Evolutionary conservation across 495 filamentous ascomycete species (phyloP), one percentile per base, ranked within the genome.

Genomic region (Penicillium silybi): DNA sequence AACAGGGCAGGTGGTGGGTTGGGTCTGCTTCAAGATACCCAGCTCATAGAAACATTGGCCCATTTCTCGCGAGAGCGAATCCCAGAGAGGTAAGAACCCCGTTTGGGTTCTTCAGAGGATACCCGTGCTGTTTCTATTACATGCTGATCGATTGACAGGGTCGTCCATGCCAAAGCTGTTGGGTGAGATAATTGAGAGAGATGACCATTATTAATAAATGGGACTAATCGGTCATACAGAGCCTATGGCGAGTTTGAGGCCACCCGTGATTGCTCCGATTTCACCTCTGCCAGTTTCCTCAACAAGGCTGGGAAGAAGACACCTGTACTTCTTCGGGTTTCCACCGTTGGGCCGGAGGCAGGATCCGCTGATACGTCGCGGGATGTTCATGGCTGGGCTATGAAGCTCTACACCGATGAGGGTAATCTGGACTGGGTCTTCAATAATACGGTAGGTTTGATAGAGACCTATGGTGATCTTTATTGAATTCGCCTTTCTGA

Each of bases 381-480:
- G 6, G 85, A 89, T 68, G 80, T 85, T 10, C 73, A 82, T 50
- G 86, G 86, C 4, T 88, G 83, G 60, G 75, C 82, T 9, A 68
- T 87, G 67, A 89, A 89, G 73, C 82, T 91, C 66, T 90, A 87
- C 62, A 91, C 88, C 2, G 74, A 87, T 23, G 86, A 93, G 57
- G 87, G 87, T 8, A 90, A 90, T 62, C 83, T 82, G 63, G 88
- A 91, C 53, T 65, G 62, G 53, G 71, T 74, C 17, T 62, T 64
- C 17, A 69, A 70, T 44, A 66, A 68, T 17, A 64, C 59, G 0
- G 63, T 70, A 48, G 15, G 61, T n/a, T n/a, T n/a, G n/a, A n/a
- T n/a, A n/a, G n/a, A n/a, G n/a, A n/a, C n/a, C n/a, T n/a, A n/a
- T n/a, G n/a, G n/a, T n/a, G n/a, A n/a, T n/a, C n/a, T n/a, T n/a